Evolutionary conservation across 306 rosid species (phyloP), one percentile per base, ranked within the genome.

Genomic region (Spatholobus suberectus): DNA sequence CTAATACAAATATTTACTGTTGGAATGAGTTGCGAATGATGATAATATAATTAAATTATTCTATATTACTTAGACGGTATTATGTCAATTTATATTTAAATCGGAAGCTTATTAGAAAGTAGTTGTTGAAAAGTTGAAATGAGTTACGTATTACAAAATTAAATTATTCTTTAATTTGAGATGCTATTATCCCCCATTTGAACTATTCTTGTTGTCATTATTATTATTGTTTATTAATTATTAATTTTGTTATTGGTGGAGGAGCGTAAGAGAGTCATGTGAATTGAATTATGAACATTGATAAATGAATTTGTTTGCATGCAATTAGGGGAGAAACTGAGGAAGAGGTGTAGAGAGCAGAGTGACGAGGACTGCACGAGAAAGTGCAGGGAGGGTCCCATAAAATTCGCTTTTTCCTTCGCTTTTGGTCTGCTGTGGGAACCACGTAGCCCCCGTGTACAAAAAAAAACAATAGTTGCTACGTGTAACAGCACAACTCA

Each of bases 331-430:
- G 20, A 49, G 82, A 49, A 21, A 63, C 8, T 0, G 23, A 9
- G n/a, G 1, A 1, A 26, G 15, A 32, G 47, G 17, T 51, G 8
- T n/a, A 51, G 1, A 20, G 46, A 37, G 32, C 0, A 29, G 4
- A 9, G 51, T 68, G 52, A 40, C 5, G 5, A 67, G 9, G 73
- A 68, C 0, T 21, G 24, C 75, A 44, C 75, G 58, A 70, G 75
- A 70, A 85, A 85, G 85, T 71, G 88, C 49, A 57, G 11, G 7
- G 27, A 47, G 85, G 82, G 80, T 20, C 85, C 21, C 54, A 41
- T 46, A 3, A 17, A 1, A 3, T 0, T 23, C 12, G 1, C 41
- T 4, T 62, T 27, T 54, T 59, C 15, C 21, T 3, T 68, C 26
- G 18, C 47, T 37, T 37, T 83, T 75, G 11, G 24, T 35, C 46